phyloP scores from a whole-genome alignment of 306 rosid genomes.

The Sicyos baderoa region DNA sequence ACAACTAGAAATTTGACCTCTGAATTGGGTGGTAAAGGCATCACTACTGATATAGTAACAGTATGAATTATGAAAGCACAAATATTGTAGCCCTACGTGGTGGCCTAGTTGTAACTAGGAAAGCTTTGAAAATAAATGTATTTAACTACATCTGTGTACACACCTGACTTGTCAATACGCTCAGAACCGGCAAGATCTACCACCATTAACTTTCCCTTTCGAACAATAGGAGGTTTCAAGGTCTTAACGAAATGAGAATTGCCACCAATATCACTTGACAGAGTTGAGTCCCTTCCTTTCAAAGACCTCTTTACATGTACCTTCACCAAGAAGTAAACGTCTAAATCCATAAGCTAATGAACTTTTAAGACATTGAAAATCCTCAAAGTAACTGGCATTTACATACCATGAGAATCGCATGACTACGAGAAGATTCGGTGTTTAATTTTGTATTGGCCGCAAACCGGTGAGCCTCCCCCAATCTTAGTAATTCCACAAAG shows the following conservation, averaged over 20 bases:
- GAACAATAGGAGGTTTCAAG: slow-evolving; percentile 65
- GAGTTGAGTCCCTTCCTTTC: slow-evolving; percentile 65
- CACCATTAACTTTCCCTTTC: slow-evolving; percentile 82
- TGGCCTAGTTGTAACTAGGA: background rate
- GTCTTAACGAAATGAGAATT: slow-evolving; percentile 50
- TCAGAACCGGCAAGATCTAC: slow-evolving; percentile 99
- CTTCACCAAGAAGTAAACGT: slow-evolving; percentile 33
- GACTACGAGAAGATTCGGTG: slow-evolving; percentile 98
- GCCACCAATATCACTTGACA: slow-evolving; percentile 58
- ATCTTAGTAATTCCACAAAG: slow-evolving; percentile 68
- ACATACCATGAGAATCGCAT: slow-evolving; percentile 88
- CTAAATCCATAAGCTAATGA: slow-evolving; percentile 17
- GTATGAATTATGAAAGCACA: background rate
- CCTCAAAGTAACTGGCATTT: slow-evolving; percentile 21
- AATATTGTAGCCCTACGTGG: background rate
- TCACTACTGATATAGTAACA: background rate
- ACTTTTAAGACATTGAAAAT: slow-evolving; percentile 23
- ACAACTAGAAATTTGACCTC: background rate
- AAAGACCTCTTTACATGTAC: slow-evolving; percentile 68
- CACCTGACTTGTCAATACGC: slow-evolving; percentile 94
- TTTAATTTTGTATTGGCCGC: slow-evolving; percentile 95
- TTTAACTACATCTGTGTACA: slow-evolving; percentile 21
- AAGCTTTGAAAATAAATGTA: background rate
- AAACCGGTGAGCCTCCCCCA: slow-evolving; percentile 96
- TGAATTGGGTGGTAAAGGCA: background rate